Conservation (phyloP, 495 filamentous ascomycete species). For the Xylaria bambusicola region DNA sequence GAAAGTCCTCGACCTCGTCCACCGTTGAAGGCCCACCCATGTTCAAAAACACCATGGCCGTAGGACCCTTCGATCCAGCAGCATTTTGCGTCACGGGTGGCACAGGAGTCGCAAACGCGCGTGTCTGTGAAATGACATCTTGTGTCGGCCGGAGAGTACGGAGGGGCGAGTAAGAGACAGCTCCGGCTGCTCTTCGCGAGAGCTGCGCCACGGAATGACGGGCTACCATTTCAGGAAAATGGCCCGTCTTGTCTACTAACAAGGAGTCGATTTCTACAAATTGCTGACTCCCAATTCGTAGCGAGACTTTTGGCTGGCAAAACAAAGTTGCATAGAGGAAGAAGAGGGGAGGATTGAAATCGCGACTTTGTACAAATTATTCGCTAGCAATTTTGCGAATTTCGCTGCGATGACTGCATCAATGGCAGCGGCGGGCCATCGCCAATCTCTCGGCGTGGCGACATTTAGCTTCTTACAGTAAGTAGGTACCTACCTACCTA, state of each 20-base stretch:
- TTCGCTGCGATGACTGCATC: slow-evolving; percentile 12
- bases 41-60: slow-evolving; percentile 98
- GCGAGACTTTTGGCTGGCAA: too few species aligned
- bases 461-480: too few species aligned
- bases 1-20: slow-evolving; percentile 84
- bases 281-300: too few species aligned
- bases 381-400: background rate
- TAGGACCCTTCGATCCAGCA: slow-evolving; percentile 56
- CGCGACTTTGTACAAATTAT: background rate
- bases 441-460: slow-evolving; percentile 4
- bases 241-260: background rate
- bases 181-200: slow-evolving; percentile 41
- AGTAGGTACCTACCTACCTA: too few species aligned
- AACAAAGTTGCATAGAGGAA: too few species aligned
- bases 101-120: slow-evolving; percentile 64
- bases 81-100: slow-evolving; percentile 75
- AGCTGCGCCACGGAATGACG: slow-evolving; percentile 47
- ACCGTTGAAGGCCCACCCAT: slow-evolving; percentile 96
- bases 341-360: background rate
- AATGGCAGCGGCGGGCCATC: slow-evolving; percentile 1
- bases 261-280: background rate
- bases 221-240: slow-evolving; percentile 47
- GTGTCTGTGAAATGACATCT: slow-evolving; percentile 37
- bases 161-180: slow-evolving; percentile 30
- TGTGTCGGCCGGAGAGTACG: slow-evolving; percentile 25